These are phyloP conservation scores for Endoconidiophora polonica DNA, from an alignment of 2,329 filamentous ascomycete species.

Conservation along the genomic window DNA sequence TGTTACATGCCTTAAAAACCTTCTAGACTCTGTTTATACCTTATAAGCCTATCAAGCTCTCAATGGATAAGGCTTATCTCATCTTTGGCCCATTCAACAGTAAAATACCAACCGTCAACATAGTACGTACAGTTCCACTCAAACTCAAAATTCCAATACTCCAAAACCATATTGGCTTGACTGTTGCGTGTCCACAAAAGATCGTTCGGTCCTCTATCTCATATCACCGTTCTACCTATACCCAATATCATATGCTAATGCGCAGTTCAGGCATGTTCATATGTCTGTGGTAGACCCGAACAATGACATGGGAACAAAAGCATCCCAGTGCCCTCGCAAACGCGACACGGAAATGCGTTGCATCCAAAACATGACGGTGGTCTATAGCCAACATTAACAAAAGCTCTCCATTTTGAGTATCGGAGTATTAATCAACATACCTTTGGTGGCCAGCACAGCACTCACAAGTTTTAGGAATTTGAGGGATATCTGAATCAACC, in stretches of 20 bases:
- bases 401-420: background rate
- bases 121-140: no score
- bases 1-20: background rate
- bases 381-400: background rate
- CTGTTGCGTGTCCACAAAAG: no score
- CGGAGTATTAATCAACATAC: background rate
- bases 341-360: background rate
- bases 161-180: no score
- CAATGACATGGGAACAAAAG: slow-evolving; percentile 2
- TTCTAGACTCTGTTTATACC: no score
- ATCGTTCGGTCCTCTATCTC: background rate
- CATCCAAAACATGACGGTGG: background rate
- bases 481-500: background rate
- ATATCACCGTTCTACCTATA: no score
- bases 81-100: no score
- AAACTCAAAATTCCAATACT: no score
- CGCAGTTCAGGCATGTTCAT: background rate
- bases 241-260: no score
- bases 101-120: no score
- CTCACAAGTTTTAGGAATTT: slow-evolving; percentile 4
- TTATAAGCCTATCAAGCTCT: no score
- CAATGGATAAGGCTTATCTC: no score
- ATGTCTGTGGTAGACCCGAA: background rate
- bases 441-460: slow-evolving; percentile 6
- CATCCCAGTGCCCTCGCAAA: slow-evolving; percentile 1